Conservation (phyloP, 78 protist species). For the Dictyostelium citrinum region DNA sequence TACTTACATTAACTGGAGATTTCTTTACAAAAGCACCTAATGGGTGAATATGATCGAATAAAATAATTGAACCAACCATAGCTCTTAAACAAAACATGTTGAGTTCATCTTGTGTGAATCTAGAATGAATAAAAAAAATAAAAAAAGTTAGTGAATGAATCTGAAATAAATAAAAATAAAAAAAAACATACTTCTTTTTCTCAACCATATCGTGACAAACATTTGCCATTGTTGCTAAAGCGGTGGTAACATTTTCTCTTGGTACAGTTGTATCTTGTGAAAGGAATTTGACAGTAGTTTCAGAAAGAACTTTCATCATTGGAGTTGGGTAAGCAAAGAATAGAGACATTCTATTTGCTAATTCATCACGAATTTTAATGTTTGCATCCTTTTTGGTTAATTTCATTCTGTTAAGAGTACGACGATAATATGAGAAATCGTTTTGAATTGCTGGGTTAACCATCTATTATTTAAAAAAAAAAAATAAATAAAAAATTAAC, state of each 20-base stretch:
- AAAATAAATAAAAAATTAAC: neutral
- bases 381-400: conserved; percentile 70
- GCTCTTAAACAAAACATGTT: conserved; percentile 85
- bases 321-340: conserved; percentile 92
- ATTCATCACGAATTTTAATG: conserved; percentile 87
- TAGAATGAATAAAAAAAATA: neutral
- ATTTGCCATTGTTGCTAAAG: conserved; percentile 81
- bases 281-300: conserved; percentile 84
- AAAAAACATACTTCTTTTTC: conserved; percentile 30
- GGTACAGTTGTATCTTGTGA: conserved; percentile 76
- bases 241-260: conserved; percentile 76
- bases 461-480: conserved; percentile 41
- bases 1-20: conserved; percentile 75
- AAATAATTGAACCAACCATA: conserved; percentile 86
- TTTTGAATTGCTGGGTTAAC: conserved; percentile 90
- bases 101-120: conserved; percentile 70
- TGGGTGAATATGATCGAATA: conserved; percentile 86
- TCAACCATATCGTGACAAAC: conserved; percentile 87
- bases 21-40: conserved; percentile 87
- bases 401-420: conserved; percentile 87
- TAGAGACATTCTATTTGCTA: conserved; percentile 88
- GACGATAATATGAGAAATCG: conserved; percentile 90
- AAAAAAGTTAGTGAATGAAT: neutral
- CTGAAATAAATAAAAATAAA: neutral
- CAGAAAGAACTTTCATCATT: conserved; percentile 83